Evolutionary conservation across 2,329 filamentous ascomycete genomes (phyloP).

Genomic region (Plenodomus biglobosus): DNA sequence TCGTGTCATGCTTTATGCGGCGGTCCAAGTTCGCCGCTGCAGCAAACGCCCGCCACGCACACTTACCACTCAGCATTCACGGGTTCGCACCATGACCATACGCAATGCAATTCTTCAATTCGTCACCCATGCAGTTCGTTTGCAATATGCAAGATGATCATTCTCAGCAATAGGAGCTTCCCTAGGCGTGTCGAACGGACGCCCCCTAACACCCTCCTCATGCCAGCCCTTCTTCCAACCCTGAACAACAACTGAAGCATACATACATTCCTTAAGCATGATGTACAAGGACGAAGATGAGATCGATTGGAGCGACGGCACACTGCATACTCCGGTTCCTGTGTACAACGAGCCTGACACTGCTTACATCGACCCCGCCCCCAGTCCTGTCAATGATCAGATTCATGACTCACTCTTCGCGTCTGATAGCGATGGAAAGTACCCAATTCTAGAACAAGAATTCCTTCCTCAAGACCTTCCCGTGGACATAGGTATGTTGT

Average conservation of each 20-base stretch:
- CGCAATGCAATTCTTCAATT: background rate
- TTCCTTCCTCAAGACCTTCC: constrained; percentile 3
- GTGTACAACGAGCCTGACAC: background rate
- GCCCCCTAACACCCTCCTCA: background rate
- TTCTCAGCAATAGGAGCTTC: background rate
- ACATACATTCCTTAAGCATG: constrained; percentile 6
- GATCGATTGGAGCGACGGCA: constrained; percentile 30
- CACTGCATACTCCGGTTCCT: constrained; percentile 7
- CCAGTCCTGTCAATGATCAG: background rate
- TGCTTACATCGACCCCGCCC: background rate
- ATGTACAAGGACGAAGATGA: constrained; percentile 20
- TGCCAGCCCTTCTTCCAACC: background rate
- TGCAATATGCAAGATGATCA: background rate
- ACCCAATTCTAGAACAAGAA: background rate
- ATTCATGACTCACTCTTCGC: background rate
- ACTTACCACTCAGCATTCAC: constrained; percentile 6
- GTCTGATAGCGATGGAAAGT: background rate
- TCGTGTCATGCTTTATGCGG: background rate
- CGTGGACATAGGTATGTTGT: constrained; percentile 10
- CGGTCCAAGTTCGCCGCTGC: constrained; percentile 1
- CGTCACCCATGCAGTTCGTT: background rate
- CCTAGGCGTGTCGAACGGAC: background rate
- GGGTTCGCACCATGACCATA: background rate
- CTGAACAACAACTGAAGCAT: background rate
- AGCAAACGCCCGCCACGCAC: constrained; percentile 16